Evolutionary conservation across 495 filamentous ascomycete species (phyloP).

Genomic region (Annulohypoxylon bovei): DNA sequence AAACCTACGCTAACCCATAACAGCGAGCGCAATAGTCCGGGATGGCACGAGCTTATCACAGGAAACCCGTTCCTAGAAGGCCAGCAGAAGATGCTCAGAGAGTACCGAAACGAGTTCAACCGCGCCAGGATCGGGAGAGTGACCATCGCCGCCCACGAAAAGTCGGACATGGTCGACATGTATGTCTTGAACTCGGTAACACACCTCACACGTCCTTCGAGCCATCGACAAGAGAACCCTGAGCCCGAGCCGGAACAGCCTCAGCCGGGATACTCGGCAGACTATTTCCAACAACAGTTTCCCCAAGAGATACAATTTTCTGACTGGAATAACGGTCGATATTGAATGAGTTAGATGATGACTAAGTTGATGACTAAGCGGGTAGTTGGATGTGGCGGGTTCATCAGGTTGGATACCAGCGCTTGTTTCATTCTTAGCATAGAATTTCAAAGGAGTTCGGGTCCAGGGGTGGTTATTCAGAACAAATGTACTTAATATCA

Average conservation of each 20-base stretch:
- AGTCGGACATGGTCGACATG: background rate
- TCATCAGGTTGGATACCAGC: background rate
- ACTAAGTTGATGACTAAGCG: too few species aligned
- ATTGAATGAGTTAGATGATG: background rate
- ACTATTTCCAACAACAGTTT: background rate
- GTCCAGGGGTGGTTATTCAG: background rate
- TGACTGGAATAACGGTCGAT: background rate
- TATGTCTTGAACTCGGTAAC: slow-evolving; percentile 11
- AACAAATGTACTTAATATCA: background rate
- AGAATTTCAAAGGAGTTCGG: background rate
- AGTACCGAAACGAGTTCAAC: slow-evolving; percentile 4
- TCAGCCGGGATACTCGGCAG: background rate
- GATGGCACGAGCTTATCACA: slow-evolving; percentile 6
- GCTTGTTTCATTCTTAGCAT: background rate
- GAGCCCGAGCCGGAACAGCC: background rate
- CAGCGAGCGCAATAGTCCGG: background rate
- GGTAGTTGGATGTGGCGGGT: background rate
- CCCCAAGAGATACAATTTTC: background rate
- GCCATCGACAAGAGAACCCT: background rate
- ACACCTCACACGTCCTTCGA: background rate
- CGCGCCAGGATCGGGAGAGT: slow-evolving; percentile 5
- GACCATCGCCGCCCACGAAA: background rate
- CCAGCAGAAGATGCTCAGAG: slow-evolving; percentile 14
- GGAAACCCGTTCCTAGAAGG: slow-evolving; percentile 10
- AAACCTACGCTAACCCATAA: background rate